Conservation (phyloP, 1,284 basidiomycete genomes). For the Tilletia walkeri region DNA sequence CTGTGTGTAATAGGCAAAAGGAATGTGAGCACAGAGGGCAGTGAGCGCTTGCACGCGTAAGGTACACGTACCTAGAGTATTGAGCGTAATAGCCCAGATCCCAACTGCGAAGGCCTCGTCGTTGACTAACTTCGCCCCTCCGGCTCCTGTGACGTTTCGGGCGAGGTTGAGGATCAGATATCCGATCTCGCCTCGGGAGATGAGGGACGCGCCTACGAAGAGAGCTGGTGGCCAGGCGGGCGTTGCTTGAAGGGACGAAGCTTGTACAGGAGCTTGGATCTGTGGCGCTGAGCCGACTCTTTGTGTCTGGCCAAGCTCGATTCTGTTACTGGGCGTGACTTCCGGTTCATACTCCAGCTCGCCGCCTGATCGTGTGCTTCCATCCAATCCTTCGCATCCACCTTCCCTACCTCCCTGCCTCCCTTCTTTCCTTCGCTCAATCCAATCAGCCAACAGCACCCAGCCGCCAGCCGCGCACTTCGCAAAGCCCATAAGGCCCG, state of each 20-base stretch:
- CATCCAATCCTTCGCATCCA: background rate
- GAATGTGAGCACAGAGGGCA: too few species aligned
- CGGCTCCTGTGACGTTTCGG: slow-evolving; percentile 12
- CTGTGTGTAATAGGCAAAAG: too few species aligned
- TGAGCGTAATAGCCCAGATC: slow-evolving; percentile 31
- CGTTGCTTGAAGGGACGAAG: background rate
- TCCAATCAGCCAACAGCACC: slow-evolving; percentile 46
- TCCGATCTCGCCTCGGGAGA: slow-evolving; percentile 64
- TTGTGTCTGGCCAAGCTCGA: too few species aligned
- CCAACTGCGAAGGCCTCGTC: slow-evolving; percentile 33
- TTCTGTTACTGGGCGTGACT: too few species aligned
- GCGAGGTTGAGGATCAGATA: slow-evolving; percentile 46
- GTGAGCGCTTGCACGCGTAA: too few species aligned
- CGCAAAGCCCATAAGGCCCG: slow-evolving; percentile 61
- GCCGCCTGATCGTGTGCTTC: too few species aligned
- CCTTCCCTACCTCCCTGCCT: slow-evolving; percentile 8
- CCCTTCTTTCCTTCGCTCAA: slow-evolving; percentile 19
- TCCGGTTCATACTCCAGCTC: too few species aligned
- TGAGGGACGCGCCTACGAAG: slow-evolving; percentile 60
- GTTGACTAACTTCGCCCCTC: slow-evolving; percentile 11
- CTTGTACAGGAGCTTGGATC: background rate
- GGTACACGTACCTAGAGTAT: too few species aligned
- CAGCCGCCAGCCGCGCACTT: slow-evolving; percentile 59
- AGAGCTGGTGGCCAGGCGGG: slow-evolving; percentile 34
- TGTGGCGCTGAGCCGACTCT: too few species aligned